A percentile compares a stretch with the other conserved stretches of the same genome.
phyloP scores from a whole-genome alignment of 305 asterid species.

The Fraxinus sp. region DNA sequence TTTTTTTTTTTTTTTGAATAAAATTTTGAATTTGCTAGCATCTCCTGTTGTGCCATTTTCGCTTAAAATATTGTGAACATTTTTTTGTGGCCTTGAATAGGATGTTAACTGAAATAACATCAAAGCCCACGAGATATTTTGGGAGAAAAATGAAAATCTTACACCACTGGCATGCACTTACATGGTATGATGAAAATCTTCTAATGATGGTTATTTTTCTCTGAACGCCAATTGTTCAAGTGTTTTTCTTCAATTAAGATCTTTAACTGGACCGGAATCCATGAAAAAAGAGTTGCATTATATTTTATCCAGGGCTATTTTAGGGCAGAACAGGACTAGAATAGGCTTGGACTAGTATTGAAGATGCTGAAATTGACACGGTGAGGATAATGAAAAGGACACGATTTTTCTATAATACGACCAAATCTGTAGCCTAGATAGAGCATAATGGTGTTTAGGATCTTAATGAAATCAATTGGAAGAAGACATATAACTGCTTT shows the following conservation, averaged over 20 bases:
- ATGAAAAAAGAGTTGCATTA: neutral
- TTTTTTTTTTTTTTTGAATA: neutral
- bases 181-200: neutral
- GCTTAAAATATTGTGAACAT: neutral
- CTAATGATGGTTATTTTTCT: neutral
- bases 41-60: neutral
- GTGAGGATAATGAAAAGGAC: neutral
- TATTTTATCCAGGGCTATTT: neutral
- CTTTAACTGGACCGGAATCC: neutral
- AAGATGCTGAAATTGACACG: neutral
- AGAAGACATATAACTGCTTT: neutral
- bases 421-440: neutral
- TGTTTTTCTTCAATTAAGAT: conserved; percentile 4
- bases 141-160: neutral
- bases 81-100: neutral
- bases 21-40: neutral
- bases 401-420: neutral
- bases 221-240: neutral
- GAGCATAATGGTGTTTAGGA: conserved; percentile 8
- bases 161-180: neutral
- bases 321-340: neutral
- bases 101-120: neutral
- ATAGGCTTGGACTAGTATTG: conserved; percentile 15
- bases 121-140: neutral
- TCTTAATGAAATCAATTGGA: neutral